These are phyloP conservation scores for Fraxinus cuspidata DNA, from an alignment of 257 asterid species.

Conservation along the genomic window DNA sequence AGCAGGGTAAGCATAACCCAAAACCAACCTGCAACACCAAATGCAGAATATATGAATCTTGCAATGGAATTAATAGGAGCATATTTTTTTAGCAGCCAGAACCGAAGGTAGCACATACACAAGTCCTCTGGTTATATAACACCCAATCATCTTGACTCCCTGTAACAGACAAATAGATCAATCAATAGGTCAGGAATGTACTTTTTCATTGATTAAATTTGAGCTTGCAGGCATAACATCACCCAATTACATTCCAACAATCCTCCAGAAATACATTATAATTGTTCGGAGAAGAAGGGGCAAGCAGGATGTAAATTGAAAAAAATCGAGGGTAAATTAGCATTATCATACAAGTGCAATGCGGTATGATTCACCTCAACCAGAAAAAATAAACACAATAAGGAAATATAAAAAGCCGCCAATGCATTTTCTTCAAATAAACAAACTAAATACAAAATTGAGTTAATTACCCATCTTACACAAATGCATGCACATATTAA, in stretches of 20 bases:
- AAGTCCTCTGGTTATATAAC: slow-evolving; percentile 77
- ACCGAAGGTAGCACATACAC: slow-evolving; percentile 49
- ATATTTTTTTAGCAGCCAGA: not conserved
- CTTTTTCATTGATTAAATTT: not conserved
- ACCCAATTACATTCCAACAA: not conserved
- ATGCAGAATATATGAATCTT: slow-evolving; percentile 23
- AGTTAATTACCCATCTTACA: not conserved
- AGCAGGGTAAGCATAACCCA: slow-evolving; percentile 95
- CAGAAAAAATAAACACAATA: not conserved
- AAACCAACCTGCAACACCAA: slow-evolving; percentile 58
- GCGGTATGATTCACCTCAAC: not conserved
- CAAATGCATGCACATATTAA: not conserved
- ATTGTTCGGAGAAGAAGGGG: not conserved
- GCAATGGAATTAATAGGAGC: slow-evolving; percentile 12
- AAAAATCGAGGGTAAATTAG: not conserved
- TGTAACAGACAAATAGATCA: slow-evolving; percentile 36
- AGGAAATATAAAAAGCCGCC: not conserved
- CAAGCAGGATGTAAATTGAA: not conserved
- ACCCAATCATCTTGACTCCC: slow-evolving; percentile 89
- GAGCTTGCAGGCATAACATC: slow-evolving; percentile 1
- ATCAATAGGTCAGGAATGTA: slow-evolving; percentile 14
- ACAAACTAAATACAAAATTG: not conserved
- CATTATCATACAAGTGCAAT: not conserved
- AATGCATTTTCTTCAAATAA: not conserved
- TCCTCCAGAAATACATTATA: not conserved